Percentiles rank a stretch among this genome's conserved stretches.
Evolutionary conservation across 352 stramenopile species (phyloP).

Genomic region (Phytophthora kernoviae): DNA sequence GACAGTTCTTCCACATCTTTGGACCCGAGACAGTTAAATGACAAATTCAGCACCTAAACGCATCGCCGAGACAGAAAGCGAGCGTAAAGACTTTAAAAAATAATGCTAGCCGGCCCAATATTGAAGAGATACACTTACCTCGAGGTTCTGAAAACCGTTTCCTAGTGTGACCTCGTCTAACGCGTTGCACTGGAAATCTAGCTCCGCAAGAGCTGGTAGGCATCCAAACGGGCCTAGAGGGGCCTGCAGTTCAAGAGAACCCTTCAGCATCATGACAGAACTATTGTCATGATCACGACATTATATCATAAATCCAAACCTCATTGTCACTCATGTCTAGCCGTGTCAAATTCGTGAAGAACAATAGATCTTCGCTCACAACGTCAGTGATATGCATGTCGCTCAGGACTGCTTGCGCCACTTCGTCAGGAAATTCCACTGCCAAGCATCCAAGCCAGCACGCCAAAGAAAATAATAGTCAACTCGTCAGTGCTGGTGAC

Average conservation of each 20-base stretch:
- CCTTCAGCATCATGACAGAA: not conserved
- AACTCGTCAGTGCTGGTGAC: not conserved
- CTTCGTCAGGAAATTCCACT: conserved; percentile 87
- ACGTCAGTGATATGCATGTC: conserved; percentile 66
- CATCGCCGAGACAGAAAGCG: not conserved
- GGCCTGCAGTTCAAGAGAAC: conserved; percentile 26
- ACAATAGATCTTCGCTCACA: conserved; percentile 76
- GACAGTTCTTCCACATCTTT: conserved; percentile 74
- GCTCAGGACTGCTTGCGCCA: conserved; percentile 61
- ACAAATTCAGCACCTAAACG: conserved; percentile 72
- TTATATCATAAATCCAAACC: conserved; percentile 22
- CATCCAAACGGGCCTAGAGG: conserved; percentile 71
- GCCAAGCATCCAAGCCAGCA: not conserved
- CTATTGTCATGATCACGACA: not conserved
- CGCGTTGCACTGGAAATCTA: conserved; percentile 86
- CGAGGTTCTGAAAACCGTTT: conserved; percentile 71
- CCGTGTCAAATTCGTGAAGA: conserved; percentile 73
- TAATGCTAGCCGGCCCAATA: too few relatives aligned
- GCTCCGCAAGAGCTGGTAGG: conserved; percentile 63
- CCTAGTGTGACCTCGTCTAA: conserved; percentile 46
- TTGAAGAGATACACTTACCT: conserved; percentile 41
- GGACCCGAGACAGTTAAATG: conserved; percentile 74
- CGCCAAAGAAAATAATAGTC: not conserved
- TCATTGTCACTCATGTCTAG: conserved; percentile 88
- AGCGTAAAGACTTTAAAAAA: not conserved